phyloP scores from a whole-genome alignment of 2,329 filamentous ascomycete species.

The Fusarium staphyleae region DNA sequence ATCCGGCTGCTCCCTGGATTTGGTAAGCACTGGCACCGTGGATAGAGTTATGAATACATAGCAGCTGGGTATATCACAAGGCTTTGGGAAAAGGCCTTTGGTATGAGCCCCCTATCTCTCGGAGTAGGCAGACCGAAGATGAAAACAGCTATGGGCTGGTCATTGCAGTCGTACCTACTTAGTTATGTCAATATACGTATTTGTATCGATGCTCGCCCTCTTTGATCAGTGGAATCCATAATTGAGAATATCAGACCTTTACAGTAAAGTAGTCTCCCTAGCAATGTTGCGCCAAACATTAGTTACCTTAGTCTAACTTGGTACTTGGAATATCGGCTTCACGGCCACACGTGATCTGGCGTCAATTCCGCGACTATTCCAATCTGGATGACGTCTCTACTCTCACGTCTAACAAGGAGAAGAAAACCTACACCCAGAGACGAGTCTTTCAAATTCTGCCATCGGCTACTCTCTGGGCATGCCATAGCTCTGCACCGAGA shows the following conservation, averaged over 20 bases:
- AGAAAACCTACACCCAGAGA: no score
- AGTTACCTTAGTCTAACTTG: no score
- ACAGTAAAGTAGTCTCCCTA: not conserved
- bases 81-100: conserved; percentile 12
- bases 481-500: conserved; percentile 1
- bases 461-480: not conserved
- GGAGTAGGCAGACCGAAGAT: conserved; percentile 16
- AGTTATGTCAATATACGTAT: conserved; percentile 30
- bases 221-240: not conserved
- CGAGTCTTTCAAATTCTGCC: not conserved
- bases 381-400: conserved; percentile 31
- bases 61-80: conserved; percentile 19
- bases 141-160: conserved; percentile 26
- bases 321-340: not conserved
- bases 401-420: conserved; percentile 2
- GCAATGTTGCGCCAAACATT: not conserved
- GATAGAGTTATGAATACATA: conserved; percentile 37
- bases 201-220: conserved; percentile 2
- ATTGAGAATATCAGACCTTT: not conserved
- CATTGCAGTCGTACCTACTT: conserved; percentile 19
- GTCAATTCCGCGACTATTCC: conserved; percentile 45
- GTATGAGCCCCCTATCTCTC: conserved; percentile 9
- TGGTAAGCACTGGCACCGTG: conserved; percentile 21
- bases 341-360: conserved; percentile 48
- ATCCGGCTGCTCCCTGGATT: conserved; percentile 12